These are phyloP conservation scores for Saccharomyces hybrid DNA, from an alignment of 1,139 yeast genomes.

Conservation along the genomic window DNA sequence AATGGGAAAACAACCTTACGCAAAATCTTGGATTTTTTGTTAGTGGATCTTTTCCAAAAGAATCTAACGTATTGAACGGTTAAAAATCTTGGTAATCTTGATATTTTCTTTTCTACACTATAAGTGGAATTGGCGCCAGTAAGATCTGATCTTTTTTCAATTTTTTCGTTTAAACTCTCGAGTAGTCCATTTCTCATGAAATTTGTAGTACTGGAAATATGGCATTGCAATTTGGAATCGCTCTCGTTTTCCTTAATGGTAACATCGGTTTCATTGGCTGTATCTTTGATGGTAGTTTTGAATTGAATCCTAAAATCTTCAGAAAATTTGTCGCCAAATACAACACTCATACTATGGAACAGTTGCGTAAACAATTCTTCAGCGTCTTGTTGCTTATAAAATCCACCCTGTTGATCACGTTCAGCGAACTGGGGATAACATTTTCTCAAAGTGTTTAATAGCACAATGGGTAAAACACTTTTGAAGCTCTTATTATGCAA, in stretches of 20 bases:
- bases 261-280: constrained; percentile 51
- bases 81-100: constrained; percentile 77
- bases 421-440: constrained; percentile 88
- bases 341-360: constrained; percentile 44
- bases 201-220: constrained; percentile 77
- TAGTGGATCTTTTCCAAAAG: constrained; percentile 91
- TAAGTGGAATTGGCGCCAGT: constrained; percentile 66
- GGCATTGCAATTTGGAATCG: constrained; percentile 74
- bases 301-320: constrained; percentile 62
- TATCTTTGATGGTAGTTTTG: constrained; percentile 49
- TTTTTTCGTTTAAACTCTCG: constrained; percentile 64
- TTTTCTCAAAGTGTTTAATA: constrained; percentile 56
- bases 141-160: constrained; percentile 67
- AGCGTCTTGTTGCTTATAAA: constrained; percentile 92
- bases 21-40: constrained; percentile 83
- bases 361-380: constrained; percentile 91
- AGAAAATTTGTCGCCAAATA: constrained; percentile 41
- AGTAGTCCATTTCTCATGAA: constrained; percentile 80
- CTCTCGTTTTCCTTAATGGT: constrained; percentile 49
- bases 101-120: constrained; percentile 59
- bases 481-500: constrained; percentile 40
- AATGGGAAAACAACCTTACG: constrained; percentile 94
- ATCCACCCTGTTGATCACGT: constrained; percentile 52
- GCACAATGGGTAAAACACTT: constrained; percentile 52
- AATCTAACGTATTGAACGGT: constrained; percentile 91